Base-by-base conservation (phyloP, 1,284 basidiomycete species). In the Malassezia slooffiae region DNA sequence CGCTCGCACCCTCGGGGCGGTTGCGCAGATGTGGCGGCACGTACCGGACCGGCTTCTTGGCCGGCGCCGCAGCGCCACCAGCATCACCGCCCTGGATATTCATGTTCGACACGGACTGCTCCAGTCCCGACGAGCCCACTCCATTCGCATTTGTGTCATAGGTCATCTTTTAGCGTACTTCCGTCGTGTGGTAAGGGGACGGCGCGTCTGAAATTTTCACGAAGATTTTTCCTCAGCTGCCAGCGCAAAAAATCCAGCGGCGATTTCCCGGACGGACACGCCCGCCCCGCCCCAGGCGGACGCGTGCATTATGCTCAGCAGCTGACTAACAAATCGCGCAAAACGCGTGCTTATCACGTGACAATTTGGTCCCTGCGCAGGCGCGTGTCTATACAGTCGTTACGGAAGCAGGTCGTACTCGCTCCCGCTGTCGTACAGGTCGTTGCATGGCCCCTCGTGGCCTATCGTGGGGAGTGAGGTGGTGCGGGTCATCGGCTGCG, bases 111-210 rank as follows among this genome's bases (percentile, higher is more conserved):
- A 45, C 37, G 7, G 29, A 31, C 31, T 34, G 38, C 77, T 89
- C 86, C 69, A 89, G 75, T 73, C 78, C 81, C 72, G 77, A 73
- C 70, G 74, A 74, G 71, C 79, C 60, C 44, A 54, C 57, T 55
- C 59, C 58, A 54, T 57, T 60, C 50, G 57, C 41, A 55, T 60
- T 36, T 48, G 55, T 36, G 50, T 62, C 59, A 52, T 55, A 52
- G 47, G 57, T 55, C 59, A 62, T 64, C 27, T 43, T 60, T 36
- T 23, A 11, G 27, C 23, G n/a, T n/a, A n/a, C n/a, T n/a, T n/a
- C n/a, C n/a, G n/a, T n/a, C n/a, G n/a, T n/a, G n/a, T n/a, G n/a
- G n/a, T n/a, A n/a, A n/a, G n/a, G n/a, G n/a, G n/a, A n/a, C n/a
- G n/a, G n/a, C n/a, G n/a, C n/a, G n/a, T n/a, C n/a, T n/a, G n/a